Evolutionary conservation across 2,329 filamentous ascomycete species (phyloP).

Genomic region (Camillea tinctor): DNA sequence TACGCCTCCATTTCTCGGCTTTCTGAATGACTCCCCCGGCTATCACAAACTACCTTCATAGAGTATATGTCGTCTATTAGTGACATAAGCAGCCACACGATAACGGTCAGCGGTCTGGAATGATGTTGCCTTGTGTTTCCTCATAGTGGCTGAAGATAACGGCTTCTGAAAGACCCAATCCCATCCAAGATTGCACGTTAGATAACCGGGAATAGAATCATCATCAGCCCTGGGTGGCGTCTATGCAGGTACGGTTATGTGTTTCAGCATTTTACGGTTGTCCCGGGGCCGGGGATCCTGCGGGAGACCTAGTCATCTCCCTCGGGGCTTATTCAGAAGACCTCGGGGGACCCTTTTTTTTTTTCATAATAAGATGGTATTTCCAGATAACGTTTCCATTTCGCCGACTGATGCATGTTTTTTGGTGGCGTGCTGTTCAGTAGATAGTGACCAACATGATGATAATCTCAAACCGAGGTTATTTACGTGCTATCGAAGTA

Average conservation of each 20-base stretch:
- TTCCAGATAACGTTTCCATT: too few species aligned
- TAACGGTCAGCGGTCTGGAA: background rate
- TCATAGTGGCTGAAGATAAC: background rate
- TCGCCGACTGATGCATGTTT: too few species aligned
- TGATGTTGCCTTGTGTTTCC: background rate
- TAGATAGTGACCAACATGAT: too few species aligned
- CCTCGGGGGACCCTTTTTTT: background rate
- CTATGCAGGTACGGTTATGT: background rate
- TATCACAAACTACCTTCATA: background rate
- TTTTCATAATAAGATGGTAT: too few species aligned
- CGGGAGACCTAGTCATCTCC: background rate
- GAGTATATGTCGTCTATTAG: background rate
- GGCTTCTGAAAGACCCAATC: background rate
- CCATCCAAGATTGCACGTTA: background rate
- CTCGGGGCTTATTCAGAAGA: background rate
- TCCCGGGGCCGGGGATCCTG: background rate
- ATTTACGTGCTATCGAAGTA: too few species aligned
- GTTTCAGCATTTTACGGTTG: background rate
- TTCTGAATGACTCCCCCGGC: background rate
- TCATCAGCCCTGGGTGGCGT: background rate
- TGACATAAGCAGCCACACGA: background rate
- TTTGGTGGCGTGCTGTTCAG: too few species aligned
- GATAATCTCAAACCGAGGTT: too few species aligned
- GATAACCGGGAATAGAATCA: background rate
- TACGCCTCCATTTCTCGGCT: background rate